Percentiles rank a stretch among this genome's conserved stretches.
Conservation (phyloP, 164 flowering plant species). For the Umbellularia californica region DNA sequence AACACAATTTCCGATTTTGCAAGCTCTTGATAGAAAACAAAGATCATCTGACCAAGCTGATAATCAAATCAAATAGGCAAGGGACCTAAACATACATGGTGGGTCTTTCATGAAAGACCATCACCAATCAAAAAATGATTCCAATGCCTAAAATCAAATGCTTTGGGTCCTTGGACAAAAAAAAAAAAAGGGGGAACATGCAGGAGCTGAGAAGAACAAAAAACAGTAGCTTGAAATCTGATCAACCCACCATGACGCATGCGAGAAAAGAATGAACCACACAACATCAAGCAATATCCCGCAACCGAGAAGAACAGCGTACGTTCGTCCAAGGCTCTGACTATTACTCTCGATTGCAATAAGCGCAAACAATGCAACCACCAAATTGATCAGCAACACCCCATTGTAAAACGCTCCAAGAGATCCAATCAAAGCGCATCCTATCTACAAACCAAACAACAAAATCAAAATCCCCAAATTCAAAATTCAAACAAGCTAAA, state of each 20-base stretch:
- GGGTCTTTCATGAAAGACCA: background rate
- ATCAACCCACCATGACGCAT: constrained; percentile 51
- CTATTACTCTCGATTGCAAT: constrained; percentile 91
- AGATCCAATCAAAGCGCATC: constrained; percentile 79
- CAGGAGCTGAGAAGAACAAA: background rate
- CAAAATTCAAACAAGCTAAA: background rate
- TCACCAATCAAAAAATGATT: background rate
- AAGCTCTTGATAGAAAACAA: background rate
- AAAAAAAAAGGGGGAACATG: no score
- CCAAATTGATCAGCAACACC: constrained; percentile 60
- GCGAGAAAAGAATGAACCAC: constrained; percentile 73
- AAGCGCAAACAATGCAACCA: constrained; percentile 72
- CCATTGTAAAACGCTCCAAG: constrained; percentile 85
- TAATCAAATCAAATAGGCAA: no score
- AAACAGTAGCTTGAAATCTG: background rate
- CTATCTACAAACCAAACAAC: constrained; percentile 38
- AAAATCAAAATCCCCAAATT: background rate
- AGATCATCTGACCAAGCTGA: background rate
- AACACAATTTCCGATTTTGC: background rate
- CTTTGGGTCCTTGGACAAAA: background rate
- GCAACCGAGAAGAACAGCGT: constrained; percentile 69
- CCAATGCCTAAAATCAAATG: background rate
- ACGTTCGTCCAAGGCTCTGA: constrained; percentile 80
- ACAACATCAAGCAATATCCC: constrained; percentile 56
- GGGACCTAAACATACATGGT: background rate